Evolutionary conservation across 192 early-diverging fungal species (phyloP).

Genomic region (Obelidium mucronatum): DNA sequence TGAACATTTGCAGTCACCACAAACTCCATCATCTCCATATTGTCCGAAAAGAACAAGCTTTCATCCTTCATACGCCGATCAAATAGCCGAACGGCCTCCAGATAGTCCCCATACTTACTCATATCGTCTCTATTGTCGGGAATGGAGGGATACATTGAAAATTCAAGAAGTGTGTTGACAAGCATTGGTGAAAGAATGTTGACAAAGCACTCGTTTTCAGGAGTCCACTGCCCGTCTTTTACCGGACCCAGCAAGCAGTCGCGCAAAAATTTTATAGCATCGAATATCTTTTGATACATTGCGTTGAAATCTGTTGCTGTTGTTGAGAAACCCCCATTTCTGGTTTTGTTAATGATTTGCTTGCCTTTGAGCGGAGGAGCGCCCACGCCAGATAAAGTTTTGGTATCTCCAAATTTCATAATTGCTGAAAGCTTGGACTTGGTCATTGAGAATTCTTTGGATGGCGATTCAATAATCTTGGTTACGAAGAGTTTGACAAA

Average conservation of each 20-base stretch:
- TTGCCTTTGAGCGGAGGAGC: background rate
- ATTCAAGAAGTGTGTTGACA: background rate
- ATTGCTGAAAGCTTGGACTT: slow-evolving; percentile 13
- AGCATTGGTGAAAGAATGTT: slow-evolving; percentile 5
- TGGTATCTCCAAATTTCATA: slow-evolving; percentile 13
- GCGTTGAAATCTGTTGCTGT: slow-evolving; percentile 1
- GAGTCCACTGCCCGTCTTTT: slow-evolving; percentile 12
- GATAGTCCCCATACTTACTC: slow-evolving; percentile 14
- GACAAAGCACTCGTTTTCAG: slow-evolving; percentile 30
- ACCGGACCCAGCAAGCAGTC: slow-evolving; percentile 20
- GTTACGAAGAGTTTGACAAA: slow-evolving; percentile 13
- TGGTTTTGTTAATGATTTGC: background rate
- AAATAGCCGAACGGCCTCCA: slow-evolving; percentile 4
- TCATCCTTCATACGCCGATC: slow-evolving; percentile 5
- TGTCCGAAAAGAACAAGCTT: slow-evolving; percentile 4
- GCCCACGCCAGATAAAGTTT: background rate
- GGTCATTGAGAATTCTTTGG: background rate
- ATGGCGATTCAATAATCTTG: slow-evolving; percentile 7
- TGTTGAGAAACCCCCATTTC: background rate
- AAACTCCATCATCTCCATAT: slow-evolving; percentile 17
- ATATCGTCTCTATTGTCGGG: slow-evolving; percentile 20
- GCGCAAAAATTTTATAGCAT: slow-evolving; percentile 1
- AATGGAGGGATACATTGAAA: slow-evolving; percentile 11
- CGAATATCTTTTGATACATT: slow-evolving; percentile 21
- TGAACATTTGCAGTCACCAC: background rate